Base-by-base conservation (phyloP, 2,329 filamentous ascomycete species). In the Pseudogymnoascus sp. region DNA sequence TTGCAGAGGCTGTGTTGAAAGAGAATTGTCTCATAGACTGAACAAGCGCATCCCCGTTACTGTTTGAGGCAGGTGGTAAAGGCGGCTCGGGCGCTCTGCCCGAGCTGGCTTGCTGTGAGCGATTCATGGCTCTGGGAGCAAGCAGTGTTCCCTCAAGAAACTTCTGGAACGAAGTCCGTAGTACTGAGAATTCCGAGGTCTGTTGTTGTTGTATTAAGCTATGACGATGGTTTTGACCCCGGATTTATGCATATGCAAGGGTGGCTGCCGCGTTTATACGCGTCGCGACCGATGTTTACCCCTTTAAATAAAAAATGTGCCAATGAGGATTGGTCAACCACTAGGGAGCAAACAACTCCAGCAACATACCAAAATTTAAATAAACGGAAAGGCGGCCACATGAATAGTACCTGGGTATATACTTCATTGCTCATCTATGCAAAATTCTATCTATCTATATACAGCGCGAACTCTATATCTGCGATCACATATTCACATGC, bases 21-120 rank as follows among this genome's bases (percentile, higher is more conserved):
- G 71, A 71, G 59, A 82, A 77, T 62, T 78, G 77, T 64, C 75
- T 74, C 61, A 81, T 73, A 26, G 79, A 79, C 62, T 75, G 74
- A 37, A 76, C 71, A 65, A 80, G 70, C 61, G 74, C 76, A 59
- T 64, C 65, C 33, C 65, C 56, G n/a, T 60, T 61, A 40, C 33
- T 47, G 63, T 65, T 65, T 65, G 61, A 63, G 60, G 61, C 59
- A 33, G 35, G 50, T 50, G 61, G 62, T 11, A 63, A 38, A 63
- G 61, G 61, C 37, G 63, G 44, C 50, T 61, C 31, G 24, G 38
- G 50, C 53, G 59, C 38, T 26, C 59, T 61, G 62, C 47, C 13
- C 13, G 16, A 47, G 47, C 42, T 61, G 29, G n/a, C 50, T 31
- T 56, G 50, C 29, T 56, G 50, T 13, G 50, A 33, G 50, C 50